A percentile compares a stretch with the other conserved stretches of the same genome.
These are phyloP conservation scores for Solanum chacoense DNA, from an alignment of 305 asterid genomes.

Conservation along the genomic window DNA sequence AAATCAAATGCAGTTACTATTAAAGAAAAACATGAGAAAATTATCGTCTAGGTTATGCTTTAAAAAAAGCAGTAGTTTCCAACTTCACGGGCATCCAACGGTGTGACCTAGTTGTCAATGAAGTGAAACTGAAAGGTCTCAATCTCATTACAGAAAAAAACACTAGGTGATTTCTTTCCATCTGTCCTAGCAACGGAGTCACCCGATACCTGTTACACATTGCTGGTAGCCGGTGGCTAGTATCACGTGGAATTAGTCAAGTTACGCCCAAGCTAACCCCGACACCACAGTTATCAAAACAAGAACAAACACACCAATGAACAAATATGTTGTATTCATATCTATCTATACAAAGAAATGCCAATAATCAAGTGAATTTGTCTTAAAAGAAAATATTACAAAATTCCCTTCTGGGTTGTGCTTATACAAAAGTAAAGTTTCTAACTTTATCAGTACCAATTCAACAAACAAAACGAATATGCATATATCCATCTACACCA, in stretches of 20 bases:
- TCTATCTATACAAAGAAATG: background rate
- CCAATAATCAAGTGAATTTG: background rate
- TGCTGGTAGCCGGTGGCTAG: background rate
- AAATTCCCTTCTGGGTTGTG: conserved; percentile 49
- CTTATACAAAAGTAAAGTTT: conserved; percentile 17
- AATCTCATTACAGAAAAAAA: background rate
- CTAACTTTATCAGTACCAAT: background rate
- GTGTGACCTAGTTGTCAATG: background rate
- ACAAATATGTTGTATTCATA: background rate
- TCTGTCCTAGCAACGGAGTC: background rate
- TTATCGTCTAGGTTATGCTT: background rate
- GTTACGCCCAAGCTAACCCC: background rate
- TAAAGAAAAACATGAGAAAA: background rate
- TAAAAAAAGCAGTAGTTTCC: background rate
- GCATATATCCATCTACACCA: background rate
- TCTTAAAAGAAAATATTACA: background rate
- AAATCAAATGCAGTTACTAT: background rate
- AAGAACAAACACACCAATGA: background rate
- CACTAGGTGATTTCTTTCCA: background rate
- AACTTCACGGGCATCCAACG: background rate
- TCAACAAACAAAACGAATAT: background rate
- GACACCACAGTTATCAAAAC: background rate
- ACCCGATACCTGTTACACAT: background rate
- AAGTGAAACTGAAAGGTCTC: background rate
- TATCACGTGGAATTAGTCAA: background rate